phyloP scores from a whole-genome alignment of 768 basidiomycete genomes.

The Scleroderma bovista region DNA sequence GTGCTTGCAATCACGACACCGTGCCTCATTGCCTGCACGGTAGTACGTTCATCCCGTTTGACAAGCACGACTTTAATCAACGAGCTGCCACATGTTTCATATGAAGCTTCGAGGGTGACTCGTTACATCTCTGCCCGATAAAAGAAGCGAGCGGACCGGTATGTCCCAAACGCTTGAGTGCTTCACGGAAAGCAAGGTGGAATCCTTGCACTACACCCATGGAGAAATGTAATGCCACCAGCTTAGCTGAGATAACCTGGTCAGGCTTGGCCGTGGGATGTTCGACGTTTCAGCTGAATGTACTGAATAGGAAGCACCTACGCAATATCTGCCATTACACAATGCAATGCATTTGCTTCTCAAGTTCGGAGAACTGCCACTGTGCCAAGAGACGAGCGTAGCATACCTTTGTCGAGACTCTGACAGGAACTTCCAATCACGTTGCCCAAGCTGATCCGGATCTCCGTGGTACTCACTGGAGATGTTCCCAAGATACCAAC shows the following conservation, averaged over 20 bases:
- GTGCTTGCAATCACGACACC: background rate
- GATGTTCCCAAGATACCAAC: conserved; percentile 6
- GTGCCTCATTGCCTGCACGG: background rate
- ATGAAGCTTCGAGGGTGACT: background rate
- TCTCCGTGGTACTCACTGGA: background rate
- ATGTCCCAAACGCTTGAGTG: background rate
- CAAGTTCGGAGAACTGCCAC: too few relatives aligned
- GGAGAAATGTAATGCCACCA: too few relatives aligned
- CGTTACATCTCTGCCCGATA: background rate
- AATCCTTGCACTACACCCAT: background rate
- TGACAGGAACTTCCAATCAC: background rate
- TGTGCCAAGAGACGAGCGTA: too few relatives aligned
- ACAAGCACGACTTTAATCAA: background rate
- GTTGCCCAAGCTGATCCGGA: background rate
- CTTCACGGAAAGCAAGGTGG: background rate
- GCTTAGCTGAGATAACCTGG: too few relatives aligned
- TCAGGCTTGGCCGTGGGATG: too few relatives aligned
- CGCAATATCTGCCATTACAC: too few relatives aligned
- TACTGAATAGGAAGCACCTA: too few relatives aligned
- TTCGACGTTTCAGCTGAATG: background rate
- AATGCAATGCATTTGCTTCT: too few relatives aligned
- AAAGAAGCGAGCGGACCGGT: background rate
- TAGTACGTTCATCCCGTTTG: background rate
- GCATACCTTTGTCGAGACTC: too few relatives aligned
- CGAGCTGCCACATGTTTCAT: background rate